Evolutionary conservation across 75 land plant species (phyloP).

Genomic region (Pinus tabuliformis): DNA sequence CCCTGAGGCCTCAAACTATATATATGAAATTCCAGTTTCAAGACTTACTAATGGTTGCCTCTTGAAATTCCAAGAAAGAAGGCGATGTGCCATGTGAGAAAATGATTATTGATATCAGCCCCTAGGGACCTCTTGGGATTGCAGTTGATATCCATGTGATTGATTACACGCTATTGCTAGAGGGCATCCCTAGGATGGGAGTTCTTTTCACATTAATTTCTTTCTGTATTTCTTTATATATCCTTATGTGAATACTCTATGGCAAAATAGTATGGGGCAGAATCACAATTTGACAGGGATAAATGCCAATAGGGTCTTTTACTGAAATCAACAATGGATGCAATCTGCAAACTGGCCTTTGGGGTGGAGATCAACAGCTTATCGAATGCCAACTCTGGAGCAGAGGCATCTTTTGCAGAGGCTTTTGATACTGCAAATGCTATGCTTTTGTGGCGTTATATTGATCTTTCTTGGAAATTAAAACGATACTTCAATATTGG

Average conservation of each 20-base stretch:
- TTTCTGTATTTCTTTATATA: too few relatives aligned
- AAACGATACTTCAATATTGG: constrained; percentile 57
- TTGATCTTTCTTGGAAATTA: constrained; percentile 54
- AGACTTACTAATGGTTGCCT: too few relatives aligned
- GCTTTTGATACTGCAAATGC: constrained; percentile 54
- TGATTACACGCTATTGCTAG: too few relatives aligned
- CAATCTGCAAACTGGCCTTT: constrained; percentile 66
- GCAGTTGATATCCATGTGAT: background rate
- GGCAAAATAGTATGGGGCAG: background rate
- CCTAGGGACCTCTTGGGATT: background rate
- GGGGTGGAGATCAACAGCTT: constrained; percentile 59
- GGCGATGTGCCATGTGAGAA: too few relatives aligned
- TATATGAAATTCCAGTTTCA: too few relatives aligned
- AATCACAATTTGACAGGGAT: background rate
- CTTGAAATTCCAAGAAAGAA: too few relatives aligned
- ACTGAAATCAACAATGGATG: constrained; percentile 62
- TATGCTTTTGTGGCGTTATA: constrained; percentile 24
- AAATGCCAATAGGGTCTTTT: constrained; percentile 43
- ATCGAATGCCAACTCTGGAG: constrained; percentile 19
- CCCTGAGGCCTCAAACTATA: too few relatives aligned
- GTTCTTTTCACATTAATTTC: too few relatives aligned
- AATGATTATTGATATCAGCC: too few relatives aligned
- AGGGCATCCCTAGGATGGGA: background rate
- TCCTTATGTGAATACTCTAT: too few relatives aligned
- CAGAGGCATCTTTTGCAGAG: constrained; percentile 29